A percentile compares a stretch with the other conserved stretches of the same genome.
phyloP scores from a whole-genome alignment of 495 filamentous ascomycete species.

The Aspergillus biplanus region DNA sequence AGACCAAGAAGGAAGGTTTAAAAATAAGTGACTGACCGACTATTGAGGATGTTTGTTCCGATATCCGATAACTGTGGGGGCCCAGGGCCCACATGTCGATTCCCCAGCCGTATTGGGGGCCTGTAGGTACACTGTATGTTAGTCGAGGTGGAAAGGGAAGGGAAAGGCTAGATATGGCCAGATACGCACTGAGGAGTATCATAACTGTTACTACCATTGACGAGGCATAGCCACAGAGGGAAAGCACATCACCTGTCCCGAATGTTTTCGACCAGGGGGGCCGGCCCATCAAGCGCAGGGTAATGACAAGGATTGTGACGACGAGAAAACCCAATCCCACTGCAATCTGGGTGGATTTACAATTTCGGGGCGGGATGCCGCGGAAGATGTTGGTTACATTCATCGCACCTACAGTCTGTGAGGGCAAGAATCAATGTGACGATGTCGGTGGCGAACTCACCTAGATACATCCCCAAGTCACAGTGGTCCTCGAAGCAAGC shows the following conservation, averaged over 20 bases:
- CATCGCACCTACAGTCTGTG: neutral
- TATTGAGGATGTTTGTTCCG: too few species aligned
- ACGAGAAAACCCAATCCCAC: neutral
- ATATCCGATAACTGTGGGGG: neutral
- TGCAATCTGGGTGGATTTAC: neutral
- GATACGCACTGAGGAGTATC: too few species aligned
- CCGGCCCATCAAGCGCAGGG: neutral
- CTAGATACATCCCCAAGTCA: too few species aligned
- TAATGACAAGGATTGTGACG: neutral
- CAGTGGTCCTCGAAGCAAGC: too few species aligned
- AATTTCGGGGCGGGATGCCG: neutral
- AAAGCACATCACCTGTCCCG: neutral
- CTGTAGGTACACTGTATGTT: neutral
- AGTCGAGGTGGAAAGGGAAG: neutral
- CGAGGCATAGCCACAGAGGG: neutral
- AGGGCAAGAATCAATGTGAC: too few species aligned
- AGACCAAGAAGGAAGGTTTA: constrained; percentile 33
- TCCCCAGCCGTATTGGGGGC: neutral
- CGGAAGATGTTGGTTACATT: neutral
- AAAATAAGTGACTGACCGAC: constrained; percentile 27
- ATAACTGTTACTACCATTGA: neutral
- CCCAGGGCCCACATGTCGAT: neutral
- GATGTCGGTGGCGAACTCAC: too few species aligned
- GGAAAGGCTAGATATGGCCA: too few species aligned
- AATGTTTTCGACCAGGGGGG: neutral